Conservation (phyloP, 1,139 yeast species). For the Geotrichum bryndzae region DNA sequence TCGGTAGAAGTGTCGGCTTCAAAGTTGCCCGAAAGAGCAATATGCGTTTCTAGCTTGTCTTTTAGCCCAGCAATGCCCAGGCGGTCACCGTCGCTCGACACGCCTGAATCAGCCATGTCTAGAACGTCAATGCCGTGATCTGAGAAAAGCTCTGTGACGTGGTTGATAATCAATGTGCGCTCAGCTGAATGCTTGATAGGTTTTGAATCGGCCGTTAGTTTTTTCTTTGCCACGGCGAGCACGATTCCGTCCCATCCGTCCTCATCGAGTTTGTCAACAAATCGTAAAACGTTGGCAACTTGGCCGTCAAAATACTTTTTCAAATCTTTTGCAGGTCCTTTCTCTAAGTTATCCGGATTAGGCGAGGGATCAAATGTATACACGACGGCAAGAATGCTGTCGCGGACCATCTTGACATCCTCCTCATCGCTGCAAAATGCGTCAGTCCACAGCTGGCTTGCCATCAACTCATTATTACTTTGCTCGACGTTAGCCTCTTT, state of each 20-base stretch:
- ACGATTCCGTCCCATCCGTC: slow-evolving; percentile 30
- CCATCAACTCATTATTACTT: background rate
- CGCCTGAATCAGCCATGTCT: slow-evolving; percentile 19
- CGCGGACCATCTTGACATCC: slow-evolving; percentile 18
- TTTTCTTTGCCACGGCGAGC: slow-evolving; percentile 23
- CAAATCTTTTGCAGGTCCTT: background rate
- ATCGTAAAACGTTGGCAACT: slow-evolving; percentile 18
- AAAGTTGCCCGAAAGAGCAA: slow-evolving; percentile 15
- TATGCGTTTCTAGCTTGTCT: slow-evolving; percentile 29
- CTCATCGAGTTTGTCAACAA: slow-evolving; percentile 23
- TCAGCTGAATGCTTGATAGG: slow-evolving; percentile 2
- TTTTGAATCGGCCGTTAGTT: slow-evolving; percentile 3
- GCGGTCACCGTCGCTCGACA: slow-evolving; percentile 10
- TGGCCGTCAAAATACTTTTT: slow-evolving; percentile 10
- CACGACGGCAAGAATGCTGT: slow-evolving; percentile 13
- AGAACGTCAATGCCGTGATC: slow-evolving; percentile 31
- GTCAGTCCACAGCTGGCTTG: slow-evolving; percentile 7
- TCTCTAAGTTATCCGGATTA: background rate
- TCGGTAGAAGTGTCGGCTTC: slow-evolving; percentile 18
- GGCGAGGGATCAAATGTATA: slow-evolving; percentile 15
- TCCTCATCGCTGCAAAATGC: slow-evolving; percentile 14
- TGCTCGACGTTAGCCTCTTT: background rate
- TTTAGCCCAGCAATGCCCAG: slow-evolving; percentile 26
- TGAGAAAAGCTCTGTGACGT: slow-evolving; percentile 21
- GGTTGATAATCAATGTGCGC: slow-evolving; percentile 14